Base-by-base conservation (phyloP, 495 filamentous ascomycete species). In the Penicillium nucicola region DNA sequence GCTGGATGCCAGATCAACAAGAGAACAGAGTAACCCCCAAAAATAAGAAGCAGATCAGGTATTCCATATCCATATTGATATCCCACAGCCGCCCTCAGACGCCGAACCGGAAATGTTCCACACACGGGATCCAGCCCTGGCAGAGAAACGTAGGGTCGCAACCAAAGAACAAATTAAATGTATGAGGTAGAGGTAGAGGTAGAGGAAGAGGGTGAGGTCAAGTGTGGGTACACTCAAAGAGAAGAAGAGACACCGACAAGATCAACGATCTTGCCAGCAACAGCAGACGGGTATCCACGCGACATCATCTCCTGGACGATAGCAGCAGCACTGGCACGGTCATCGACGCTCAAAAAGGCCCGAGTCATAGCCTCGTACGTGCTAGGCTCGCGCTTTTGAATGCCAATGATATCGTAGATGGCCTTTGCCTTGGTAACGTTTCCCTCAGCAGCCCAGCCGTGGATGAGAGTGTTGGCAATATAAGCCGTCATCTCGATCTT, bases 351-450 rank as follows among this genome's bases (percentile, higher is more conserved):
- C 41, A 97, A 78, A 75, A 86, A 97, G 0, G 95, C 95, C 18
- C 95, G 81, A 15, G 90, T 96, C 95, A 98, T 98, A 31, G 92
- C 92, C 72, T 98, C 93, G 64, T 98, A 98, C n/a, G 93, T 98
- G 71, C 90, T 96, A 6, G 93, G 93, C 71, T 98, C 93, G 22
- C 93, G 83, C 74, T 86, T 89, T 25, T 82, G 77, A 20, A 77
- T 77, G 30, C 83, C 80, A 32, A 98, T 81, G 39, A 79, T 74
- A 33, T 86, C 78, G 65, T 95, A 98, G 56, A 97, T 82, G 5
- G 77, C 74, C 68, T 85, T 82, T 32, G 90, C 88, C 67, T 89
- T 90, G 44, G 66, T 69, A 20, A 98, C 88, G 47, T 91, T 80
- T 68, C 86, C 87, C 66, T 88, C 88, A 23, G 82, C 74, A 31